Evolutionary conservation across 73 alveolate species (phyloP).

Genomic region (Paramecium octaurelia): DNA sequence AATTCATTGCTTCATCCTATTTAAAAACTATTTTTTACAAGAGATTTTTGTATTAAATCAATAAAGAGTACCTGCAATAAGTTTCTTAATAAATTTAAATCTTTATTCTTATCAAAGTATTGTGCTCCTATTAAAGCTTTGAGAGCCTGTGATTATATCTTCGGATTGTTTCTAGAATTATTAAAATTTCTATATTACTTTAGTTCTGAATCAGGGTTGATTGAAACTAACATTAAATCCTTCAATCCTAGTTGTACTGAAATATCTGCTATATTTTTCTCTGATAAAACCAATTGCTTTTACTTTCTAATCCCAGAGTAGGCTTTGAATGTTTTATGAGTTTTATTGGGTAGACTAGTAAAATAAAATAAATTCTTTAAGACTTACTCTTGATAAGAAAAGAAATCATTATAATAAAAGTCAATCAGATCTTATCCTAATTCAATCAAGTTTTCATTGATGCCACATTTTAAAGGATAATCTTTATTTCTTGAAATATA

Average conservation of each 20-base stretch:
- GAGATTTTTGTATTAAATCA: not conserved
- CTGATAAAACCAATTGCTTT: not conserved
- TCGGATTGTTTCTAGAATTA: not conserved
- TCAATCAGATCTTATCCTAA: not conserved
- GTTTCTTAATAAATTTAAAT: not conserved
- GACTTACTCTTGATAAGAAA: not conserved
- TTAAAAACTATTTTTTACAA: not conserved
- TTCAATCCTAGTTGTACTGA: not conserved
- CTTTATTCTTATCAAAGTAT: not conserved
- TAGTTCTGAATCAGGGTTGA: not conserved
- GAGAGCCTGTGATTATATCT: not conserved
- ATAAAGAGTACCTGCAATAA: not conserved
- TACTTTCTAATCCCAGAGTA: not conserved
- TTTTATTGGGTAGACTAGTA: not conserved
- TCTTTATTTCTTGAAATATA: not conserved
- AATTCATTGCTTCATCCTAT: not conserved
- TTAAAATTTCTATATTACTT: not conserved
- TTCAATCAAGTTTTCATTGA: not conserved
- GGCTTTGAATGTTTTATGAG: not conserved
- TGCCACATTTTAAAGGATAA: not conserved
- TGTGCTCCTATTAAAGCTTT: not conserved
- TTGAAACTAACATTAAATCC: not conserved
- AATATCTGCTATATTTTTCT: not conserved
- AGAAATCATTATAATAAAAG: not conserved
- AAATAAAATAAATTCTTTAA: not conserved